Percentiles rank a stretch among this genome's conserved stretches.
phyloP scores from a whole-genome alignment of 768 basidiomycete species.

The Hemileccinum impolitum region DNA sequence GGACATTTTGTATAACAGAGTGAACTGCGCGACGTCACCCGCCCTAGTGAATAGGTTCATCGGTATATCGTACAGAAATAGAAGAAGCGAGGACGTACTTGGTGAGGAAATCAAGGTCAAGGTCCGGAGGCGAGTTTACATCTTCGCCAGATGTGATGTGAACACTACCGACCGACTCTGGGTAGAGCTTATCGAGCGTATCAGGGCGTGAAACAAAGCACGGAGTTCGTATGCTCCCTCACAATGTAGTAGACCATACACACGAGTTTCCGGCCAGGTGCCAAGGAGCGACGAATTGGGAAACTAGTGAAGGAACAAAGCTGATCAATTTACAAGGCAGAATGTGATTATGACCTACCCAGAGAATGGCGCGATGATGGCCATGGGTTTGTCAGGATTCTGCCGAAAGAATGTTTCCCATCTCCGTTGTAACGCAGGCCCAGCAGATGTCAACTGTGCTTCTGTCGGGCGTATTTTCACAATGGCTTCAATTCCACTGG shows the following conservation, averaged over 20 bases:
- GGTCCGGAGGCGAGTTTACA: constrained; percentile 38
- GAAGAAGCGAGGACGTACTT: constrained; percentile 30
- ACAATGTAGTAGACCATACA: constrained; percentile 33
- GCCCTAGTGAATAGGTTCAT: constrained; percentile 1
- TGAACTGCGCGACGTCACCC: constrained; percentile 43
- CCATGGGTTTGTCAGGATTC: constrained; percentile 55
- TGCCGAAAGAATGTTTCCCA: constrained; percentile 53
- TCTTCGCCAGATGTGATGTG: constrained; percentile 45
- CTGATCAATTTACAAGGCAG: neutral
- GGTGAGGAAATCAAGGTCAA: constrained; percentile 44
- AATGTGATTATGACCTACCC: constrained; percentile 31
- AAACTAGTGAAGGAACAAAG: constrained; percentile 18
- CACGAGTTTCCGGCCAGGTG: constrained; percentile 27
- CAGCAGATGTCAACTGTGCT: constrained; percentile 47
- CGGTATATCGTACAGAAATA: too few relatives aligned
- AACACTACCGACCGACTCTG: constrained; percentile 42
- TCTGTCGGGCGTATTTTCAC: constrained; percentile 51
- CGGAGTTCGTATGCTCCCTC: neutral
- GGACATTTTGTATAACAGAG: constrained; percentile 50
- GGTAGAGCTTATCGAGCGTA: constrained; percentile 35
- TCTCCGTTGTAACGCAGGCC: constrained; percentile 41
- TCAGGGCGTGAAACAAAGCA: neutral
- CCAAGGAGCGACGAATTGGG: constrained; percentile 13
- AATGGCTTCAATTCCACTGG: constrained; percentile 50
- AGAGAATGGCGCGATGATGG: constrained; percentile 38